Percentiles rank a stretch among this genome's conserved stretches.
Conservation (phyloP, 1,284 basidiomycete species). For the Retiboletus flavoniger region DNA sequence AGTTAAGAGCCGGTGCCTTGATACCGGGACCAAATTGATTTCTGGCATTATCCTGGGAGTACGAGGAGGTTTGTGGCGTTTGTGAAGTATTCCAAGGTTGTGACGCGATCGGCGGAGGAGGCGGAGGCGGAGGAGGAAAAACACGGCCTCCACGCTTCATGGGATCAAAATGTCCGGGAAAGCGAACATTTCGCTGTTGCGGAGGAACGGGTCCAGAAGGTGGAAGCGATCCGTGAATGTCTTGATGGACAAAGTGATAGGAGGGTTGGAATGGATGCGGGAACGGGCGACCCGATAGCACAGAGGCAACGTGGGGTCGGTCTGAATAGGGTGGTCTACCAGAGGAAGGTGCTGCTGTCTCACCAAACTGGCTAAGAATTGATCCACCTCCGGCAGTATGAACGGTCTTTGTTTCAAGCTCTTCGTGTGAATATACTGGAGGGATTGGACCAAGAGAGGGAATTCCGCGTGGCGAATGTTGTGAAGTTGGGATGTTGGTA, state of each 20-base stretch:
- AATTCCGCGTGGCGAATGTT: neutral
- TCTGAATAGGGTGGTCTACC: conserved; percentile 1
- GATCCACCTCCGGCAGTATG: neutral
- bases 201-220: neutral
- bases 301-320: neutral
- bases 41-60: conserved; percentile 6
- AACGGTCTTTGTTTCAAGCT: neutral
- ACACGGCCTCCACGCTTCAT: neutral
- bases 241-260: neutral
- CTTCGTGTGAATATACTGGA: conserved; percentile 11
- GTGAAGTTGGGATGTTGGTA: conserved; percentile 7
- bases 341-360: neutral
- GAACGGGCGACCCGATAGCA: neutral
- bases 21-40: conserved; percentile 7
- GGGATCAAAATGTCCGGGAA: conserved; percentile 1
- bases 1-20: conserved; percentile 8
- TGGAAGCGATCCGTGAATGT: neutral
- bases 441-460: neutral
- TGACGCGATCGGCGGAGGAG: neutral
- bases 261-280: neutral
- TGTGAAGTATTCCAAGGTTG: neutral
- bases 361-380: neutral
- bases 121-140: neutral
- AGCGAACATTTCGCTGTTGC: neutral
- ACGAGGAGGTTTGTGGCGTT: neutral